Base-by-base conservation (phyloP, 352 stramenopile species). In the Phytophthora melonis region DNA sequence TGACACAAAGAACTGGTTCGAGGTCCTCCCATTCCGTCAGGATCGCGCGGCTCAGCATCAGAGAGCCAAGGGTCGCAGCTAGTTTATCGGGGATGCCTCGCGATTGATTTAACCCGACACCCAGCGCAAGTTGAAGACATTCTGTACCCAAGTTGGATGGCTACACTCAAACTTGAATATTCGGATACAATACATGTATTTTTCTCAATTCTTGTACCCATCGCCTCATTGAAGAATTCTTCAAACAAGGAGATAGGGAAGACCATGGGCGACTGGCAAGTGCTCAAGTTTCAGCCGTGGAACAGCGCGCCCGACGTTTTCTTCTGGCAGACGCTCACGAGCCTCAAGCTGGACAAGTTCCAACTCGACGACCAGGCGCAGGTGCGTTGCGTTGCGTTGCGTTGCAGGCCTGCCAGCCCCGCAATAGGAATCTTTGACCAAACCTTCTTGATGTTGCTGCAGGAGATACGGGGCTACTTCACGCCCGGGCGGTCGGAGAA, bases 261-360 rank as follows among this genome's bases (percentile, higher is more conserved):
- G 43, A 23, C n/a, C n/a, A 50, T 50, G 41, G 60, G n/a, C 2
- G 63, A 72, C 19, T 87, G 71, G 73, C 63, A 80, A 53, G 68
- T 87, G 70, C 85, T 95, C 65, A 84, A 89, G 72, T 96, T 95
- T 63, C 89, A 97, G 81, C 53, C 86, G 30, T 97, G 88, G 84
- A 87, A 84, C 55, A 97, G 90, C 75, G 84, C 87, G 18, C 85
- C 89, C 13, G 87, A 97, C 66, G 86, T 92, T 45, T 83, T 83
- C 14, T 97, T 97, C 78, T 97, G 89, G 86, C 90, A 97, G 77
- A 82, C 74, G 32, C 84, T 97, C 45, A 77, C 87, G 49, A 65
- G 80, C 54, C 79, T 94, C 36, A 97, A 97, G 81, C 84, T 97
- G 25, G 70, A 97, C 71, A 87, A 75, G 58, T 97, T 94, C 70